Base-by-base conservation (phyloP, 2,329 filamentous ascomycete species). In the Alternaria rosae region DNA sequence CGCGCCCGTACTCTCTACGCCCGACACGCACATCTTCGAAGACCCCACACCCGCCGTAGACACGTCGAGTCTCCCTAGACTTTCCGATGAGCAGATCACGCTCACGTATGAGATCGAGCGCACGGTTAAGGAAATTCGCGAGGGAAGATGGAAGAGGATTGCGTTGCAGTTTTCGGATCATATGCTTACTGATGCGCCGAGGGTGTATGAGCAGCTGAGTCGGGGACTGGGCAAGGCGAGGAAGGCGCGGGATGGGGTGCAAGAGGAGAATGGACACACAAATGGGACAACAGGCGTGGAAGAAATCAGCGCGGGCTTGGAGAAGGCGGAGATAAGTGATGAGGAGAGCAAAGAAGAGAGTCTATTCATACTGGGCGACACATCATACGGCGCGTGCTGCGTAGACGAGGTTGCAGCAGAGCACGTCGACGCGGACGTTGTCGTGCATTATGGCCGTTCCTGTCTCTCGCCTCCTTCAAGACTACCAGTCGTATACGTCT, bases 381-480 rank as follows among this genome's bases (percentile, higher is more conserved):
- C 95, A 3, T 97, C 94, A 2, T 99, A 98, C 80, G 96, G 95
- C 62, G 91, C 94, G 0, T 99, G 95, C 81, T 99, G 95, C 74
- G 94, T 98, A 17, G 95, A 99, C 74, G 95, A 99, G 81, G 90
- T 98, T 42, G 95, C 95, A 0, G 95, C 95, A 3, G 94, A 99
- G 78, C 95, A 99, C 77, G 91, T 93, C 15, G 87, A 93, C 72
- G 94, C 95, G 7, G 91, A 98, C 64, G 92, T 93, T 0, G 92
- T 98, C 1, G 90, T 99, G 13, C 95, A 99, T 78, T 99, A 98
- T 72, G 95, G 95, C 4, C 86, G 95, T 54, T 91, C 94, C 0
- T 99, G 95, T 75, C 84, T 99, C 23, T 97, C 93, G 8, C 94
- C 94, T 1, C 97, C 94, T 0, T 91, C 92, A 11, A 85, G 93